Conservation (phyloP, 495 filamentous ascomycete genomes). For the Evernia prunastri region DNA sequence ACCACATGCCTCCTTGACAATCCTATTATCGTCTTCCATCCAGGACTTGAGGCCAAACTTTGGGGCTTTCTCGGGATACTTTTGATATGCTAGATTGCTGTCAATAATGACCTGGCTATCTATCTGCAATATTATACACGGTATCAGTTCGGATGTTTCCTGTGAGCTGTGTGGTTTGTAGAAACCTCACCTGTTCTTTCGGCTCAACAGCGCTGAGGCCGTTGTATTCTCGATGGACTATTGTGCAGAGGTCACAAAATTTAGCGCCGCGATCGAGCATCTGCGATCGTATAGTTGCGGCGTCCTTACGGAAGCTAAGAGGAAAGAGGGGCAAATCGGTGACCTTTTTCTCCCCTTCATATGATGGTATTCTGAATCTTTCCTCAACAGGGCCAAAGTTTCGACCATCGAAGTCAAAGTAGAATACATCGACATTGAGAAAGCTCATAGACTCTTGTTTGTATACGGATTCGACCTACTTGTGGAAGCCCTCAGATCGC, state of each 20-base stretch:
- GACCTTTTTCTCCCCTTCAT: slow-evolving; percentile 34
- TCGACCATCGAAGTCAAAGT: slow-evolving; percentile 40
- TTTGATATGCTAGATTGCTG: slow-evolving; percentile 37
- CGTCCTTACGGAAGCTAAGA: slow-evolving; percentile 26
- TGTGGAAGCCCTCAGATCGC: slow-evolving; percentile 17
- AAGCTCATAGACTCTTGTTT: slow-evolving; percentile 16
- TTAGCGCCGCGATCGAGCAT: slow-evolving; percentile 32
- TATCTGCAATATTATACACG: slow-evolving; percentile 23
- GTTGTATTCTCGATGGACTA: slow-evolving; percentile 38
- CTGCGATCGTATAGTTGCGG: slow-evolving; percentile 18
- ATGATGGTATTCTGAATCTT: slow-evolving; percentile 28
- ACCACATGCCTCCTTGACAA: slow-evolving; percentile 19
- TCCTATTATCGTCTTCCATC: slow-evolving; percentile 20
- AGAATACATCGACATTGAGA: slow-evolving; percentile 30
- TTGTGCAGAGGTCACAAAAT: slow-evolving; percentile 31
- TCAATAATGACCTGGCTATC: slow-evolving; percentile 49
- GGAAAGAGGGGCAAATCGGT: slow-evolving; percentile 36
- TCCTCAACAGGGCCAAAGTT: slow-evolving; percentile 34
- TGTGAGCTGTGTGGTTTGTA: neutral
- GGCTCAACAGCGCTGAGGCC: slow-evolving; percentile 35
- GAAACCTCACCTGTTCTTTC: slow-evolving; percentile 25
- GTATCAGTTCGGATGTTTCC: neutral
- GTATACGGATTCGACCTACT: slow-evolving; percentile 17
- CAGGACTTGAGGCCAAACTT: slow-evolving; percentile 21
- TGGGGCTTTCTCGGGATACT: slow-evolving; percentile 17